Base-by-base conservation (phyloP, 495 filamentous ascomycete genomes). In the Podospora appendiculata region DNA sequence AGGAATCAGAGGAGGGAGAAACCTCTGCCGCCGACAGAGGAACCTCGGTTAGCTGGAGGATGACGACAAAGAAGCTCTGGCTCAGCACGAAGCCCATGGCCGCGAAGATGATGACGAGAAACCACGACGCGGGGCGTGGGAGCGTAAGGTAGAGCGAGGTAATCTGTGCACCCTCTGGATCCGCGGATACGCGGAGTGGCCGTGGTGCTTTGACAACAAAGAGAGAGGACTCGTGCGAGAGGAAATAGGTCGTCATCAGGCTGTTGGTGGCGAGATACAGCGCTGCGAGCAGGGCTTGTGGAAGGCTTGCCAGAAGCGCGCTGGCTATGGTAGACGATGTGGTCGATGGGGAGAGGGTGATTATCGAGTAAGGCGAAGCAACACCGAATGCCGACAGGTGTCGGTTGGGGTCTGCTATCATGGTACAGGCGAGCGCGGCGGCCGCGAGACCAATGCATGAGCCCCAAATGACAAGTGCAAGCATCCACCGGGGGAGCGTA, bases 191-290 rank as follows among this genome's bases (percentile, higher is more conserved):
- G 48, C 73, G 66, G 16, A 76, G 64, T 5, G 66, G 48, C 3
- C 48, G 60, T 10, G 60, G 53, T 2, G 42, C 34, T 8, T 32
- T 47, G 17, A 63, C 42, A 0, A 68, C 72, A 54, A 71, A 74
- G 32, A 61, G 65, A 4, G 66, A 65, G 12, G 67, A 66, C 51
- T 76, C 73, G 63, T 72, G 69, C 12, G 70, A 72, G 41, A 73
- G 58, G 53, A 57, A 69, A 55, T 65, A 75, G 0, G 65, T 58
- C 7, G 70, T 68, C 17, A 74, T 46, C 38, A 72, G 59, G 14
- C 60, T 54, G 67, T 76, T 75, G 42, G 53, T 50, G 2, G 62
- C 54, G 19, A 75, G 54, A 58, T 76, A 76, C 11, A 76, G 66
- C 12, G 51, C 34, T 5, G 61, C 63, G 13, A 77, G 60, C 18